A percentile compares a stretch with the other conserved stretches of the same genome.
Conservation (phyloP, 2,329 filamentous ascomycete genomes). For the Pestalotiopsis sp. region DNA sequence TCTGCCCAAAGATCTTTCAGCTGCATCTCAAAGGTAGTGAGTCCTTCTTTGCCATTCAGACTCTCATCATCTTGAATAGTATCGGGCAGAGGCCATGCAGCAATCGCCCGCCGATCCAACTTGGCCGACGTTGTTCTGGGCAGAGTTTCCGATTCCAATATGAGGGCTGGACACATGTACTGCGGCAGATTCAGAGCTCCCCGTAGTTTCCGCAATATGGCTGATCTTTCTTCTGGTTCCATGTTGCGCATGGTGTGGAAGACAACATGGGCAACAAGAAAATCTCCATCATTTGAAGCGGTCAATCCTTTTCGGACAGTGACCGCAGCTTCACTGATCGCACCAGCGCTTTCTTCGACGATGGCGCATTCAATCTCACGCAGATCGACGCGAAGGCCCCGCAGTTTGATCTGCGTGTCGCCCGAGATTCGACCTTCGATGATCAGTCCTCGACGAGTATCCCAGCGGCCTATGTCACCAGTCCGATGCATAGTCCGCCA, state of each 20-base stretch:
- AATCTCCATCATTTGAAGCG: neutral
- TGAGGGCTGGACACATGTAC: neutral
- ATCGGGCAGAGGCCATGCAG: too few relatives aligned
- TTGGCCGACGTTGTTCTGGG: neutral
- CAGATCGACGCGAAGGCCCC: neutral
- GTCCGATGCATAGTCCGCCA: conserved; percentile 1
- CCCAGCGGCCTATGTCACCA: neutral
- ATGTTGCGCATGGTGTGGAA: neutral
- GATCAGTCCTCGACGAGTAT: neutral
- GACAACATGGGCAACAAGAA: conserved; percentile 2
- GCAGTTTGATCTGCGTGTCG: conserved; percentile 2
- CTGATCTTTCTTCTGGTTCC: neutral
- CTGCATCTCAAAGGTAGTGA: neutral
- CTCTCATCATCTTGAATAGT: too few relatives aligned
- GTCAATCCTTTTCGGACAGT: too few relatives aligned
- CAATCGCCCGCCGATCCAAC: neutral
- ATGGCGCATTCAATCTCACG: neutral
- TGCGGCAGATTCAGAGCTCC: neutral
- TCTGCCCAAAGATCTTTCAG: neutral
- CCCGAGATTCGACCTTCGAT: neutral
- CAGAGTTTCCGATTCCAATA: neutral
- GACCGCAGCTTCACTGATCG: neutral
- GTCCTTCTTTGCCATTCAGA: too few relatives aligned
- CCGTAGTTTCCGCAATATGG: neutral
- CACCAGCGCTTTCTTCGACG: neutral